Conservation (phyloP, 805 yeast genomes). For the Candida nonsorbophila region DNA sequence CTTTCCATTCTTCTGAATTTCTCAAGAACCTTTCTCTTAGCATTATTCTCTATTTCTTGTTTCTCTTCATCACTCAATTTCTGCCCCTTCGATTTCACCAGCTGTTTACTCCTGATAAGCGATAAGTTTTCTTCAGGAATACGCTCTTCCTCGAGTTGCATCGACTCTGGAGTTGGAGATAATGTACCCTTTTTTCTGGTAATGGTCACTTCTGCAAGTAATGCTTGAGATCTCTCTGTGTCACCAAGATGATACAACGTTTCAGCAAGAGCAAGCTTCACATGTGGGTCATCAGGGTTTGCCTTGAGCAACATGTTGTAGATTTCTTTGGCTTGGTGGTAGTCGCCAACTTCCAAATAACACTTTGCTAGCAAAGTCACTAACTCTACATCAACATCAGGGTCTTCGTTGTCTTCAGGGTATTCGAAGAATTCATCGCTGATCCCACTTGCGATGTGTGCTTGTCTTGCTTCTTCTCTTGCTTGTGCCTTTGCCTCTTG, state of each 20-base stretch:
- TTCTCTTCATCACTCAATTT: constrained; percentile 42
- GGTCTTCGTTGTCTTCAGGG: constrained; percentile 38
- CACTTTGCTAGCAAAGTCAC: constrained; percentile 69
- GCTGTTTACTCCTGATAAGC: too few species aligned
- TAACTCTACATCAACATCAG: constrained; percentile 35
- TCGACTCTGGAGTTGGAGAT: too few species aligned
- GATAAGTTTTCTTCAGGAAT: too few species aligned
- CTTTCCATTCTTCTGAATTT: constrained; percentile 51
- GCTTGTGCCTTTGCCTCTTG: too few species aligned
- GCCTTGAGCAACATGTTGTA: constrained; percentile 48
- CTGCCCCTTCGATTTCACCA: constrained; percentile 8
- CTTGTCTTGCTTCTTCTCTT: too few species aligned
- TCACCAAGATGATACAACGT: constrained; percentile 65
- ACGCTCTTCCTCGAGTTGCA: constrained; percentile 10
- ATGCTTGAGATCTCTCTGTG: constrained; percentile 46
- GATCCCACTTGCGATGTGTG: too few species aligned
- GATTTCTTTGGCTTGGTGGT: constrained; percentile 55
- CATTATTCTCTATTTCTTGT: constrained; percentile 50
- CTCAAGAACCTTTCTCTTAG: constrained; percentile 52
- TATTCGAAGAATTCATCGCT: too few species aligned
- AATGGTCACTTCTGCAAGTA: constrained; percentile 46
- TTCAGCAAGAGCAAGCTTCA: constrained; percentile 77
- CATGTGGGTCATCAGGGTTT: constrained; percentile 64
- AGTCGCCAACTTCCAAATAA: constrained; percentile 66
- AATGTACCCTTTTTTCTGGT: constrained; percentile 1